phyloP scores from a whole-genome alignment of 345 rosid genomes.

The Heritiera fomes region DNA sequence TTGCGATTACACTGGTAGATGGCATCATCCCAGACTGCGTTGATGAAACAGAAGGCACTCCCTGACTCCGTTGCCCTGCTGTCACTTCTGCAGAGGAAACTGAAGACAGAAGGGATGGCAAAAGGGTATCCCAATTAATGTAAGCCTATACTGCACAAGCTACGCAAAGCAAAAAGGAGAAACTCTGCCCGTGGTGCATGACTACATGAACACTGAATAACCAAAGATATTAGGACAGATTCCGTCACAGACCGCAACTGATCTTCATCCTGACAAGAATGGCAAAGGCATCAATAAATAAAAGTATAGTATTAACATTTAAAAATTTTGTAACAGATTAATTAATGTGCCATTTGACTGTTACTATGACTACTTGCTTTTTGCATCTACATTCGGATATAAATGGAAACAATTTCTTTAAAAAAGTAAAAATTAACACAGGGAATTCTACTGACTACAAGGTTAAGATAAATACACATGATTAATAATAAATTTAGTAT shows the following conservation, averaged over 20 bases:
- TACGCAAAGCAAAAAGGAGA: constrained; percentile 84
- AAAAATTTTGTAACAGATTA: constrained; percentile 2
- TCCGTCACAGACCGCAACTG: constrained; percentile 82
- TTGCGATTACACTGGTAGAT: constrained; percentile 48
- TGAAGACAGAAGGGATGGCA: constrained; percentile 83
- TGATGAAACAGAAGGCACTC: constrained; percentile 52
- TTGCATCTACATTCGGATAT: background rate
- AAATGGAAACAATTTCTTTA: background rate
- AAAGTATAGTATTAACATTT: background rate
- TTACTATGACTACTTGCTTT: background rate
- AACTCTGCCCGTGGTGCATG: constrained; percentile 94
- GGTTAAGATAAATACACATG: no score
- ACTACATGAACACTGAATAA: constrained; percentile 68
- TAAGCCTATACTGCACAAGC: constrained; percentile 69
- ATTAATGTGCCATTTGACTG: background rate
- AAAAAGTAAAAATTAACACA: no score
- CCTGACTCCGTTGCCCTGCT: constrained; percentile 60
- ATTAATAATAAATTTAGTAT: no score
- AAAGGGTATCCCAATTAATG: constrained; percentile 87
- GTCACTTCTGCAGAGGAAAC: constrained; percentile 73
- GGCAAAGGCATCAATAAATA: constrained; percentile 17
- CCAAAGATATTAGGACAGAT: constrained; percentile 74
- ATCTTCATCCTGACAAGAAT: constrained; percentile 71
- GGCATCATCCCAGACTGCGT: constrained; percentile 60
- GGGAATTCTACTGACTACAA: no score